Percentiles rank a stretch among this genome's conserved stretches.
phyloP scores from a whole-genome alignment of 1,284 basidiomycete genomes.

The Erythrobasidium hasegawianum region DNA sequence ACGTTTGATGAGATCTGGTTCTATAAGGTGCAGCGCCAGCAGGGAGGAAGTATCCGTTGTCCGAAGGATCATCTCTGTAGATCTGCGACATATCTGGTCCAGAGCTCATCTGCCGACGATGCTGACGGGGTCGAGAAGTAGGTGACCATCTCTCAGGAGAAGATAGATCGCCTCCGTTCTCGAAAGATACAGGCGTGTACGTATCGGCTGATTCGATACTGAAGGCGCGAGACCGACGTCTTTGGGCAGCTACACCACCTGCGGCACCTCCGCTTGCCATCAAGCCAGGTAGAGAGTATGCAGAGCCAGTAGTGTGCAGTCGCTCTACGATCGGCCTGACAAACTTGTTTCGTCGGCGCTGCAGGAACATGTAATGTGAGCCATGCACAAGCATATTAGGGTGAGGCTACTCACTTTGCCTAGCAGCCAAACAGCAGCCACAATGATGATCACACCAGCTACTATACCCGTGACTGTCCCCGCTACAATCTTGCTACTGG shows the following conservation, averaged over 20 bases:
- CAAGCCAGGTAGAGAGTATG: constrained; percentile 28
- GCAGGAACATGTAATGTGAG: neutral
- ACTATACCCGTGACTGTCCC: constrained; percentile 25
- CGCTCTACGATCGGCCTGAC: constrained; percentile 30
- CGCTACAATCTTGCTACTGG: constrained; percentile 15
- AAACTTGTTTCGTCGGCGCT: constrained; percentile 32
- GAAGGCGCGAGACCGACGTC: constrained; percentile 33
- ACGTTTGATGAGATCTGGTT: neutral
- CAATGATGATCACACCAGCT: constrained; percentile 18
- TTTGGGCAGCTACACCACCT: neutral
- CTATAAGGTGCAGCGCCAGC: constrained; percentile 22
- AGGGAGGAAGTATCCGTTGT: constrained; percentile 11
- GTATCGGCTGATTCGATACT: constrained; percentile 31
- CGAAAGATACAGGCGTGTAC: constrained; percentile 6
- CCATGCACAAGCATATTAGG: neutral
- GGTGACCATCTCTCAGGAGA: neutral
- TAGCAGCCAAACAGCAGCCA: constrained; percentile 20
- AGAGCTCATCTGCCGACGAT: neutral
- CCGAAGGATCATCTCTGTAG: neutral
- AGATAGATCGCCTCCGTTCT: constrained; percentile 10
- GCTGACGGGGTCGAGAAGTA: neutral
- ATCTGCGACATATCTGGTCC: neutral
- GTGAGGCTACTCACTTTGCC: constrained; percentile 20
- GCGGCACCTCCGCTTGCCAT: neutral
- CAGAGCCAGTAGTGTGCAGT: constrained; percentile 25